These are phyloP conservation scores for Aspergillus affinis DNA, from an alignment of 495 filamentous ascomycete genomes.

Conservation along the genomic window DNA sequence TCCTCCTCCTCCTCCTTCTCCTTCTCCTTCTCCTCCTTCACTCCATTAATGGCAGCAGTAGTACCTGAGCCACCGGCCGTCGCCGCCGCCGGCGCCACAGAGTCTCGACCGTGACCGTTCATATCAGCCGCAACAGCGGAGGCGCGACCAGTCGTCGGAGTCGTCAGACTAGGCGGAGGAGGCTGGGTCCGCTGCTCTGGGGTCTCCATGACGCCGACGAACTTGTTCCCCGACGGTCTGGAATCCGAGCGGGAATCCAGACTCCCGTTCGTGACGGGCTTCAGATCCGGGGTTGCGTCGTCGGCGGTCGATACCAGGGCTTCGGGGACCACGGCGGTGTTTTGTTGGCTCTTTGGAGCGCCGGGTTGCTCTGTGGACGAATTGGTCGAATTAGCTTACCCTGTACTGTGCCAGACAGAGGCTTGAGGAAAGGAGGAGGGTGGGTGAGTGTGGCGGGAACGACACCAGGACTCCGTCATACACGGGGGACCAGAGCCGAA, in stretches of 20 bases:
- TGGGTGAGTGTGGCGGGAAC: background rate
- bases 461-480: background rate
- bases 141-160: background rate
- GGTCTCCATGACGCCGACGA: background rate
- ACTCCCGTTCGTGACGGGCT: background rate
- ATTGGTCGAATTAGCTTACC: background rate
- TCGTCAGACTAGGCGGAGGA: background rate
- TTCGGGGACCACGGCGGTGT: conserved; percentile 25
- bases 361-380: conserved; percentile 35
- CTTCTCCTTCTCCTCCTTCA: background rate
- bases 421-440: background rate
- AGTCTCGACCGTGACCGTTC: background rate
- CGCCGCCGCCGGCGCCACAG: background rate
- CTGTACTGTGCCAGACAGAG: no score
- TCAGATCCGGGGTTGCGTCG: background rate
- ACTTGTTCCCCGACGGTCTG: background rate
- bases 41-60: no score
- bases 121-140: background rate
- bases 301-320: conserved; percentile 13
- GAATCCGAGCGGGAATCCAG: no score
- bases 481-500: background rate
- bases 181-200: background rate
- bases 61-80: background rate
- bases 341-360: conserved; percentile 22
- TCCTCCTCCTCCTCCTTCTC: no score